phyloP scores from a whole-genome alignment of 139 green algal species.

The Picochlorum sp. region DNA sequence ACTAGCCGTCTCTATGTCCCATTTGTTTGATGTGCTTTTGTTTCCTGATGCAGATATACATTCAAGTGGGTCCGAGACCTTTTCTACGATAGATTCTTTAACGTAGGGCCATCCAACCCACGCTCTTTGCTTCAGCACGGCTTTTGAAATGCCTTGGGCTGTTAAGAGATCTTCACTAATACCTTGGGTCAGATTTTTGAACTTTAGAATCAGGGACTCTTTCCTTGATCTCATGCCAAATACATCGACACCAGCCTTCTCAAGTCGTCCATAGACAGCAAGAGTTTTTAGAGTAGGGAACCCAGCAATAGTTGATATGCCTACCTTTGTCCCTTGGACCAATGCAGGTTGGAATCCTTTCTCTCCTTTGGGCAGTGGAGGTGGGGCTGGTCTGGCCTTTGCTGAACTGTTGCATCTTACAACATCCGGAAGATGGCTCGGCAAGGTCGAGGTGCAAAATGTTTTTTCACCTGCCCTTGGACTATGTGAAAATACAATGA shows the following conservation, averaged over 20 bases:
- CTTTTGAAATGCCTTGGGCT: conserved; percentile 14
- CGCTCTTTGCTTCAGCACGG: conserved; percentile 57
- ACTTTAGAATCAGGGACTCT: conserved; percentile 63
- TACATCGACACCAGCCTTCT: conserved; percentile 60
- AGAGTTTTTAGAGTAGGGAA: conserved; percentile 70
- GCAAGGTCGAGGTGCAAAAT: conserved; percentile 64
- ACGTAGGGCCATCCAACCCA: conserved; percentile 88
- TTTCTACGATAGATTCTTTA: conserved; percentile 52
- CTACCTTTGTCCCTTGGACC: conserved; percentile 48
- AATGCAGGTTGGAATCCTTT: conserved; percentile 59
- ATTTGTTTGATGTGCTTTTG: conserved; percentile 6
- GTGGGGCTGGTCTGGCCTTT: conserved; percentile 37
- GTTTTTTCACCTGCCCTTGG: conserved; percentile 29
- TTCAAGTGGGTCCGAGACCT: conserved; percentile 20
- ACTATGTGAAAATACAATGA: conserved; percentile 53
- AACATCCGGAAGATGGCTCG: conserved; percentile 37
- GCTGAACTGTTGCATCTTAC: conserved; percentile 26
- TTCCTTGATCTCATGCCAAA: conserved; percentile 71
- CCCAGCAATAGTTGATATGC: conserved; percentile 39
- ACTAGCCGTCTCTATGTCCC: conserved; percentile 24
- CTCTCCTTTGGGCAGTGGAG: conserved; percentile 46
- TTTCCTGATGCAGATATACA: background rate
- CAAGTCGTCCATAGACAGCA: conserved; percentile 31
- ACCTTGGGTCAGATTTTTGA: conserved; percentile 25
- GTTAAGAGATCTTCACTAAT: conserved; percentile 2